Conservation (phyloP, 73 alveolate species). For the Paramecium caudatum region DNA sequence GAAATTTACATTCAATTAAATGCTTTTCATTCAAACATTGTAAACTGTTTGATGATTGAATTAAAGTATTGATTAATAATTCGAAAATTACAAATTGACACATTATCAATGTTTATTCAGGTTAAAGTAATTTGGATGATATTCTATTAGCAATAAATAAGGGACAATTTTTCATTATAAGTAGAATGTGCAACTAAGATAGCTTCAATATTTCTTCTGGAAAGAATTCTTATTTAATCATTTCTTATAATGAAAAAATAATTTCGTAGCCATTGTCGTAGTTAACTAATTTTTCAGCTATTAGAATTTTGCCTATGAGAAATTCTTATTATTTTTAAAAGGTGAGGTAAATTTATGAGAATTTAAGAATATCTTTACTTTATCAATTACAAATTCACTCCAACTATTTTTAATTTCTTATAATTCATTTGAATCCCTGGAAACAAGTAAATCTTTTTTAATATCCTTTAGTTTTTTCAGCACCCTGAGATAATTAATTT, state of each 20-base stretch:
- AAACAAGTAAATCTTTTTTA: not conserved
- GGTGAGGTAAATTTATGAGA: not conserved
- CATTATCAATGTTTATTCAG: not conserved
- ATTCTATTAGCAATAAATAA: constrained; percentile 27
- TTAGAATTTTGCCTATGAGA: not conserved
- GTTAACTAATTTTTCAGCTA: not conserved
- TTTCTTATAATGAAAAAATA: not conserved
- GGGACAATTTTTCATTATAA: not conserved
- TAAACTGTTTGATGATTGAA: not conserved
- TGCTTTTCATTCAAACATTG: not conserved
- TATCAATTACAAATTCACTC: not conserved
- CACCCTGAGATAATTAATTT: not conserved
- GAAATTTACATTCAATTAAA: not conserved
- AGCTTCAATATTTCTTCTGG: not conserved
- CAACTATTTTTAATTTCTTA: not conserved
- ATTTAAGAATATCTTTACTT: not conserved
- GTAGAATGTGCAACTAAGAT: not conserved
- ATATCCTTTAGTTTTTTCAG: not conserved
- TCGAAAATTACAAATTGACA: not conserved
- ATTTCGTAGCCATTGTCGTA: not conserved
- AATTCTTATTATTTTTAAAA: not conserved
- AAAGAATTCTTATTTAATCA: not conserved
- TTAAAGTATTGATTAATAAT: not conserved
- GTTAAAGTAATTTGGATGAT: not conserved
- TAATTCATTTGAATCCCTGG: not conserved